Base-by-base conservation (phyloP, 352 stramenopile species). In the Phytophthora kernoviae region DNA sequence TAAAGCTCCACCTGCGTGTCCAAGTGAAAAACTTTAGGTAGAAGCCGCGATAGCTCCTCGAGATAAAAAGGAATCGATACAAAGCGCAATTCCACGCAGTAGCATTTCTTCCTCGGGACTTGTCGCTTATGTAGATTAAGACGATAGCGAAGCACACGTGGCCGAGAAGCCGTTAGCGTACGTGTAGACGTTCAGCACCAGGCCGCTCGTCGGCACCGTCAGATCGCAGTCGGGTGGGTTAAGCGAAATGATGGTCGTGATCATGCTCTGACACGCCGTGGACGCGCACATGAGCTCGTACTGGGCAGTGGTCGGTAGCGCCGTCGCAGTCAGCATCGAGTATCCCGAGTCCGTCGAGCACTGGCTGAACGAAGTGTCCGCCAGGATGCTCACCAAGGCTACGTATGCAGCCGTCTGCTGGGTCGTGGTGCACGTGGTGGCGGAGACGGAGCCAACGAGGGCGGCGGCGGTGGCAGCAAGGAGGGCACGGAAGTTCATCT, bases 401-500 rank as follows among this genome's bases (percentile, higher is more conserved):
- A 43, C 20, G 53, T 64, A 68, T 17, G 53, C 53, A 2, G 60
- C 53, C 3, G 47, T 60, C 17, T 46, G 45, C 48, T 65, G 54
- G 8, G 47, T 51, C 17, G 32, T 21, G 33, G 49, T 65, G 56
- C 56, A 65, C 5, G 52, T 36, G 2, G 59, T 41, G 32, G 54
- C 48, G 37, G 32, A 30, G 30, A 26, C 27, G 1, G 55, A 57
- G 9, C 47, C 53, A 15, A 51, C 14, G 14, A 64, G 20, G 30
- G 52, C 53, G 18, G 47, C 32, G 47, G 27, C 40, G 33, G 50
- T 48, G 42, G 41, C 46, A 37, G 39, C 42, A 42, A 65, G 39
- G n/a, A 65, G 20, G 42, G 59, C 60, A 20, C 12, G 21, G 41
- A 68, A 52, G 27, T 68, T 62, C 59, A 68, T 64, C 32, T 46